Base-by-base conservation (phyloP, 176 grass and related monocot species). In the Ananas comosus region DNA sequence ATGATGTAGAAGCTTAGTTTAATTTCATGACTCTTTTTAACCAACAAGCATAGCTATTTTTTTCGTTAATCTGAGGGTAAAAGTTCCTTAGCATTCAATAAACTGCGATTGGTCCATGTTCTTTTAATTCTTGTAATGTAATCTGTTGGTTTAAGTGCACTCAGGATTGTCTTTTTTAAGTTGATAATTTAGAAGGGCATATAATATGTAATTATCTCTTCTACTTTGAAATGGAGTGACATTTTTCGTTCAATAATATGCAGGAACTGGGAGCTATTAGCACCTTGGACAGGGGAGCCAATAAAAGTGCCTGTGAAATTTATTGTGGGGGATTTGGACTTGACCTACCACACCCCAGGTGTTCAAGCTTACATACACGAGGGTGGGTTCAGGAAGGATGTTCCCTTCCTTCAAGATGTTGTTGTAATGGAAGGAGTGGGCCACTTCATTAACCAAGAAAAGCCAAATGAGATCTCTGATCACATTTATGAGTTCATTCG, bases 371-470 rank as follows among this genome's bases (percentile, higher is more conserved):
- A 85, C 75, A 87, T 90, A 53, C 79, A 90, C 63, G 86, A 90
- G 52, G 91, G 91, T 47, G 81, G 81, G 13, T 82, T 95, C 11
- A 90, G 77, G 13, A 78, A 67, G 69, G 49, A 51, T 8, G 87
- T 95, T 51, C 91, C 83, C 0, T 85, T 87, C 82, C 83, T 95
- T 50, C 83, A 95, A 63, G 87, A 90, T 10, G 78, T 95, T 9
- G 73, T 95, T 33, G 18, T 90, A 16, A 78, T 95, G 87, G 75
- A 90, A 80, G 86, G 80, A 22, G 91, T 80, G 76, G 29, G 81
- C 2, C 91, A 90, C 53, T 95, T 95, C 72, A 77, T 90, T 63
- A 85, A 90, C 66, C 91, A 90, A 63, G 91, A 95, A 81, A 95
- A 79, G 69, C 76, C 87, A 51, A 12, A 80, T 51, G 91, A 95